Percentiles rank a stretch among this genome's conserved stretches.
Evolutionary conservation across 805 yeast species (phyloP).

Genomic region (Candida xiaguanensis): DNA sequence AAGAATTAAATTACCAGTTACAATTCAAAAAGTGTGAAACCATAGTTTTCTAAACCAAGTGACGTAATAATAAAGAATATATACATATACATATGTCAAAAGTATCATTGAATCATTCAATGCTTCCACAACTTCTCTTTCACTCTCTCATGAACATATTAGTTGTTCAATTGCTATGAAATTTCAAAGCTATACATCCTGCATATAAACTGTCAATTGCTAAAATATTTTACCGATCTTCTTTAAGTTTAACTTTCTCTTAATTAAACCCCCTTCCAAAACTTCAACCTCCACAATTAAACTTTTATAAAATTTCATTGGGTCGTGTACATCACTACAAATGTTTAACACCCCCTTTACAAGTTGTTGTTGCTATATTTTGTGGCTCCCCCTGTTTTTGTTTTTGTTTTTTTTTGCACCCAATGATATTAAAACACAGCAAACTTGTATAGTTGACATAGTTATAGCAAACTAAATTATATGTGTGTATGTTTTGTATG

Average conservation of each 20-base stretch:
- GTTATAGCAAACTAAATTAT: background rate
- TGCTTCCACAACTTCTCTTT: too few relatives aligned
- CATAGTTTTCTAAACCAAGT: background rate
- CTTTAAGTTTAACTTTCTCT: too few relatives aligned
- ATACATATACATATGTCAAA: too few relatives aligned
- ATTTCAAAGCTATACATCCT: background rate
- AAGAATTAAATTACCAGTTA: slow-evolving; percentile 28
- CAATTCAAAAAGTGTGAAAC: slow-evolving; percentile 17
- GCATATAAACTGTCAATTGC: background rate
- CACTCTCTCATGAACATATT: too few relatives aligned
- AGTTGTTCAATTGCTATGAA: slow-evolving; percentile 1
- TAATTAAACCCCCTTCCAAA: too few relatives aligned
- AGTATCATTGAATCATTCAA: too few relatives aligned
- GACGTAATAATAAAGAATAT: slow-evolving; percentile 1
- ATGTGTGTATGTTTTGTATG: background rate
- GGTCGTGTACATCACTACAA: too few relatives aligned
- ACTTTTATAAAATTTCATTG: too few relatives aligned
- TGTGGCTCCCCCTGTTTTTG: background rate
- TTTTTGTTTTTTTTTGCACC: slow-evolving; percentile 3
- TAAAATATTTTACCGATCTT: background rate
- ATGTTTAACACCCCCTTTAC: background rate
- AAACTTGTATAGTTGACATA: background rate
- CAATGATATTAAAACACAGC: background rate
- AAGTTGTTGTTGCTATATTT: background rate
- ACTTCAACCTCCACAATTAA: too few relatives aligned